Conservation (phyloP, 441 rosid genomes). For the Jatropha podagrica region DNA sequence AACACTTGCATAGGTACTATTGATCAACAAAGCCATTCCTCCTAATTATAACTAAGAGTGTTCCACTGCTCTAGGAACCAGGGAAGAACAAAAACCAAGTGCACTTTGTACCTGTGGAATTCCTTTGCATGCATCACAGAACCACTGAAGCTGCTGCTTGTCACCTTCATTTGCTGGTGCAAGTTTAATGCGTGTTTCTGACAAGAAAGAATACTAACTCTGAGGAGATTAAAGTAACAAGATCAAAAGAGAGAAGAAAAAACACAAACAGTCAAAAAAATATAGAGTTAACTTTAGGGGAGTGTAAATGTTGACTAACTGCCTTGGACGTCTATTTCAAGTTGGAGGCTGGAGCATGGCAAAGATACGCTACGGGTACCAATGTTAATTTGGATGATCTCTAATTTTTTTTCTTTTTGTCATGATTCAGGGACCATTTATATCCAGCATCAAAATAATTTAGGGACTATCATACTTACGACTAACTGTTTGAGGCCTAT, state of each 20-base stretch:
- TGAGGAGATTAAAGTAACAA: slow-evolving; percentile 4
- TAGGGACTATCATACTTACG: slow-evolving; percentile 64
- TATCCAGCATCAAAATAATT: slow-evolving; percentile 30
- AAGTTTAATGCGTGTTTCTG: slow-evolving; percentile 75
- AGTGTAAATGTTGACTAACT: neutral
- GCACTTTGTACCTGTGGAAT: slow-evolving; percentile 64
- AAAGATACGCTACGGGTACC: slow-evolving; percentile 9
- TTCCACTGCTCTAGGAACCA: slow-evolving; percentile 5
- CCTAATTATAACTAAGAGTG: neutral
- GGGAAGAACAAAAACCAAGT: slow-evolving; percentile 11
- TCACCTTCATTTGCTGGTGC: slow-evolving; percentile 74
- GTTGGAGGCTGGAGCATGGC: slow-evolving; percentile 38
- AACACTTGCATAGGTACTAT: neutral
- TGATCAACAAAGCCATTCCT: neutral
- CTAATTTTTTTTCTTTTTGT: slow-evolving; percentile 1
- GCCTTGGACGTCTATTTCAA: slow-evolving; percentile 15
- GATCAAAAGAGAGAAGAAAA: neutral
- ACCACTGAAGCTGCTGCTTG: slow-evolving; percentile 70
- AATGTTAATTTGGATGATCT: slow-evolving; percentile 1
- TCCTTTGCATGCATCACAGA: slow-evolving; percentile 96
- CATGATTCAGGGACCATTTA: slow-evolving; percentile 1
- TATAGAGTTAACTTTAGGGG: neutral
- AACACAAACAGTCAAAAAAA: neutral
- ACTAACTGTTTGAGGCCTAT: slow-evolving; percentile 62
- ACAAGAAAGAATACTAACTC: slow-evolving; percentile 20